Base-by-base conservation (phyloP, 2,329 filamentous ascomycete species). In the Sporothrix pallida region DNA sequence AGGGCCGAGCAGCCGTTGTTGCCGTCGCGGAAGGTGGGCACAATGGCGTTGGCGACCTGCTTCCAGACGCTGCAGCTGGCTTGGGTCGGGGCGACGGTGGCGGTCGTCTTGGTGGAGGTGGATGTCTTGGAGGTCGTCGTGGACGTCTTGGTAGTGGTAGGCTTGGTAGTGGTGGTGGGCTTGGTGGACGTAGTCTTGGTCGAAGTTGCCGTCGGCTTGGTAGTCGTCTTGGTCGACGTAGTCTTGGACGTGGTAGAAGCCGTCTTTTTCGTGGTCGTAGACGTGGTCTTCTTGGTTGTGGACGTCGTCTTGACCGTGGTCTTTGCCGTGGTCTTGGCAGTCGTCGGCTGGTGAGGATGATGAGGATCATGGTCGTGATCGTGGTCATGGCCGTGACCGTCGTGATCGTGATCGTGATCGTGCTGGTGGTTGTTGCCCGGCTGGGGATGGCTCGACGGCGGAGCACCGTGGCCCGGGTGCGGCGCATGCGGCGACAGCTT, bases 1-100 rank as follows among this genome's bases (percentile, higher is more conserved):
- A 80, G 73, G 15, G 80, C 78, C 63, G 82, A 83, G 78, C 84
- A 86, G 20, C 79, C 80, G 9, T 75, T 75, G 8, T 75, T 75
- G 5, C 74, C 75, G 9, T 79, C 79, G 1, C 77, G 75, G 76
- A 85, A 85, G 10, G 77, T 58, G 1, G 70, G 63, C 48, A 77
- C 78, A 76, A 86, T 79, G 48, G 83, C 80, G 20, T 77, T 70
- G 52, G 80, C 79, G 52, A 85, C 77, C 63, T 82, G 79, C 26
- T 76, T 78, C 83, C 83, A 85, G 60, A 82, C 77, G 67, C 82
- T 77, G 76, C 79, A 79, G 3, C 76, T 78, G 74, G 79, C 77
- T 1, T n/a, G 8, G 17, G 67, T 63, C 9, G 73, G 23, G 10
- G 31, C 17, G 9, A 46, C n/a, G 1, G 62, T 31, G 44, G 67